Percentiles rank a stretch among this genome's conserved stretches.
Conservation (phyloP, 257 asterid species). For the Solanum chaucha region DNA sequence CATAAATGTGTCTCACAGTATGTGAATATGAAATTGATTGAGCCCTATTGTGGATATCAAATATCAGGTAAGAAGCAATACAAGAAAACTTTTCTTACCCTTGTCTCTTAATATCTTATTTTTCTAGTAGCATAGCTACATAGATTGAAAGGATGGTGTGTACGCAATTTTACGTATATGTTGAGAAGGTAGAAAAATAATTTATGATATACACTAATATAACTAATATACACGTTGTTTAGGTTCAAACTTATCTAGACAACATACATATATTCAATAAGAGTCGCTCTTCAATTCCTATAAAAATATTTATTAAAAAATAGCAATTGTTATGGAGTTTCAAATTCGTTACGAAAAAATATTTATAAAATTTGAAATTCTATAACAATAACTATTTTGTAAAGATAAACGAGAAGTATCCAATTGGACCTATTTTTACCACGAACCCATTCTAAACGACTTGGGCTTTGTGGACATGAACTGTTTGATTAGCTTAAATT, state of each 20-base stretch:
- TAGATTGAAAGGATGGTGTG: background rate
- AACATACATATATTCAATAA: background rate
- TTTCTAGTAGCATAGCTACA: background rate
- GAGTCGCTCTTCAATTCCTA: background rate
- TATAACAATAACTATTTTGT: background rate
- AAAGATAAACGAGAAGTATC: background rate
- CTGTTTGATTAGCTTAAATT: background rate
- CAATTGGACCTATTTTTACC: background rate
- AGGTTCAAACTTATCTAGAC: background rate
- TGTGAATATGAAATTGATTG: background rate
- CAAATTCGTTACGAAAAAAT: background rate
- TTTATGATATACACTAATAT: too few relatives aligned
- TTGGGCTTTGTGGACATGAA: background rate
- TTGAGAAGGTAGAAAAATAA: background rate
- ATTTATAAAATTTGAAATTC: background rate
- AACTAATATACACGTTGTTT: background rate
- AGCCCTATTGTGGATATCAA: accelerated
- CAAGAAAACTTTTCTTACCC: background rate
- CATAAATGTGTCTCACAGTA: background rate
- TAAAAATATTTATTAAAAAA: background rate
- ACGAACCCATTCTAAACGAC: background rate
- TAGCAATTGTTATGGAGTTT: background rate
- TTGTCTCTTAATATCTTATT: background rate
- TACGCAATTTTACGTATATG: accelerated
- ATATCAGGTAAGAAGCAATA: accelerated